Evolutionary conservation across 306 rosid species (phyloP), one percentile per base, ranked within the genome.

Genomic region (Dryas alaskensis): DNA sequence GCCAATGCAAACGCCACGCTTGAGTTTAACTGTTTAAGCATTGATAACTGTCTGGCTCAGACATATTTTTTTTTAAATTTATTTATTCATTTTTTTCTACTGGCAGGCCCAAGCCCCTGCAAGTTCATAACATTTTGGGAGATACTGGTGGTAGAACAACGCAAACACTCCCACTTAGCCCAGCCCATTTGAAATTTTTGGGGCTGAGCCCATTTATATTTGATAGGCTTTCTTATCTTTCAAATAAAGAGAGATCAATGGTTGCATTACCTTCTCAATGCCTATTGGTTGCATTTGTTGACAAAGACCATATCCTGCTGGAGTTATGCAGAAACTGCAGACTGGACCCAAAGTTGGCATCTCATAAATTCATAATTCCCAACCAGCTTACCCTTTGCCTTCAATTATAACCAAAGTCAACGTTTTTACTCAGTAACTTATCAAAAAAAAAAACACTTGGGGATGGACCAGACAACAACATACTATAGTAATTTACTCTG

Each of bases 1-100:
- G 55, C 27, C 5, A 8, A 22, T 10, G 48, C 64, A 39, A 5
- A 53, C 3, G 62, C 61, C 73, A 69, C 73, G 73, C 62, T 53
- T 52, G 37, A 31, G 37, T 1, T 31, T 22, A 22, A 22, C 22
- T 22, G 22, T 22, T 22, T 31, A 31, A 31, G 37, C 37, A 31
- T 31, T 31, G 37, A 31, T 31, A 31, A 31, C 37, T 31, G 37
- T 31, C 37, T 31, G 37, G 37, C 2, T 31, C 3, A 31, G 37
- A 1, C 37, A 31, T 31, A 31, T 31, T 31, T 12, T 54, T 54
- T 31, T n/a, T 39, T 8, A 5, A 22, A 8, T 22, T 2, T 3
- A 57, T 9, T 57, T 4, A 19, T 57, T 57, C 22, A 8, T 57
- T 57, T 17, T 57, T 6, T 4, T 57, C 60, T 54, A 19, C 60